Percentiles rank a stretch among this genome's conserved stretches.
Conservation (phyloP, 202 grass and related monocot genomes). For the Zoysia matrella region DNA sequence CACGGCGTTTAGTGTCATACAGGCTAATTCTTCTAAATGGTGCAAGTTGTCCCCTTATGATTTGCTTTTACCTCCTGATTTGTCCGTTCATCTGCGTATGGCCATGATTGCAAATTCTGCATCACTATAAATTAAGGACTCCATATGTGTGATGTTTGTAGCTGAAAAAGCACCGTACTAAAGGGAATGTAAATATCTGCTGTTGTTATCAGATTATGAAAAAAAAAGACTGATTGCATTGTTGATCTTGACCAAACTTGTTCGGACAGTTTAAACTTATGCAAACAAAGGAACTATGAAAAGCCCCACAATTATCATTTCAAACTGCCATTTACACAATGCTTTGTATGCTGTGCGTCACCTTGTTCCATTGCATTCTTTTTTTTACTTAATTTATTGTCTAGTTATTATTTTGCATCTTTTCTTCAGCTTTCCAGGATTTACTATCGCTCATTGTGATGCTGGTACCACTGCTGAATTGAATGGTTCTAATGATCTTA, state of each 20-base stretch:
- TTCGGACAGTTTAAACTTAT: conserved; percentile 12
- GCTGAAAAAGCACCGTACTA: neutral
- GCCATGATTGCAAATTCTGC: neutral
- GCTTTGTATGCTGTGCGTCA: neutral
- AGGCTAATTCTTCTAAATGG: no score
- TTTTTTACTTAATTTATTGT: neutral
- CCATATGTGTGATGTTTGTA: neutral
- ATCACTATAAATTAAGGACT: neutral
- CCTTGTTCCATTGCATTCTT: neutral
- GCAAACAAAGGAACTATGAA: conserved; percentile 13
- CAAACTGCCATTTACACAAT: neutral
- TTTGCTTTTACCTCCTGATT: no score
- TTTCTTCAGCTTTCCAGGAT: conserved; percentile 63
- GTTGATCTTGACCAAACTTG: neutral
- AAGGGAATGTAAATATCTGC: neutral
- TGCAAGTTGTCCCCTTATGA: no score
- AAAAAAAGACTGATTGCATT: neutral
- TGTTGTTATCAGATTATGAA: neutral
- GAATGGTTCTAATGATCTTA: conserved; percentile 42
- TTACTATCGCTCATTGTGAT: conserved; percentile 86
- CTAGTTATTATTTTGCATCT: conserved; percentile 20
- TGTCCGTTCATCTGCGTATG: neutral
- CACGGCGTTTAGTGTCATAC: no score
- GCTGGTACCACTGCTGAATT: conserved; percentile 60
- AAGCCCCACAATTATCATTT: conserved; percentile 9